phyloP scores from a whole-genome alignment of 2,329 filamentous ascomycete species.

The Pseudogymnoascus sp. region DNA sequence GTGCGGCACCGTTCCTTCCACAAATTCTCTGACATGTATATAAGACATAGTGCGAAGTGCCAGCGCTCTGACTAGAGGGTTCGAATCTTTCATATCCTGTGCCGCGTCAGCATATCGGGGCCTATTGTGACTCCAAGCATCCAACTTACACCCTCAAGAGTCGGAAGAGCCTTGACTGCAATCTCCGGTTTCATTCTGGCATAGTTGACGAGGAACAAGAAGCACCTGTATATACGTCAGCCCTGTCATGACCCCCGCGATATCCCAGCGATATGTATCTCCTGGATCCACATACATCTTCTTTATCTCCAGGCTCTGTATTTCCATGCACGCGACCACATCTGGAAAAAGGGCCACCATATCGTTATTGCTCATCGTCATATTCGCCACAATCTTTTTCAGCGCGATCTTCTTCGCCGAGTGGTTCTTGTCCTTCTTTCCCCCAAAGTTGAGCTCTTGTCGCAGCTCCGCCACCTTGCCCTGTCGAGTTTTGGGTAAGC shows the following conservation, averaged over 20 bases:
- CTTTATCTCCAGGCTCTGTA: slow-evolving; percentile 94
- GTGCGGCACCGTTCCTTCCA: slow-evolving; percentile 79
- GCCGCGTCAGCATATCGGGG: slow-evolving; percentile 6
- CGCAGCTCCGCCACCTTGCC: slow-evolving; percentile 98
- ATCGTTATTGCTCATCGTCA: slow-evolving; percentile 99
- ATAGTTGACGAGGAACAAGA: slow-evolving; percentile 95
- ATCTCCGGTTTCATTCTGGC: slow-evolving; percentile 89
- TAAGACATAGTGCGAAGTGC: slow-evolving; percentile 95
- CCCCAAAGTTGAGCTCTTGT: slow-evolving; percentile 83
- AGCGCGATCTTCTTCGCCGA: slow-evolving; percentile 92
- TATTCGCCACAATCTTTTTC: slow-evolving; percentile 99
- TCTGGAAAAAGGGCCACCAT: slow-evolving; percentile 97
- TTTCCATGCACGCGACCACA: slow-evolving; percentile 90
- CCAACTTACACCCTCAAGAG: slow-evolving; percentile 62
- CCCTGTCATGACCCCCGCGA: slow-evolving; percentile 13
- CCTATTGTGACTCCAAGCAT: not conserved
- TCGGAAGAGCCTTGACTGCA: slow-evolving; percentile 84
- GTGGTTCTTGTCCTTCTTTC: slow-evolving; percentile 98
- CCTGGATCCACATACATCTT: slow-evolving; percentile 67
- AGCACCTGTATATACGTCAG: slow-evolving; percentile 60
- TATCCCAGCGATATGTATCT: not conserved
- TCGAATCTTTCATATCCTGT: slow-evolving; percentile 87
- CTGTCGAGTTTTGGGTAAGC: slow-evolving; percentile 46
- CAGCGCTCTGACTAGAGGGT: slow-evolving; percentile 84
- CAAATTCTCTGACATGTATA: slow-evolving; percentile 91